Conservation (phyloP, 2,329 filamentous ascomycete genomes). For the Diaporthe destruens region DNA sequence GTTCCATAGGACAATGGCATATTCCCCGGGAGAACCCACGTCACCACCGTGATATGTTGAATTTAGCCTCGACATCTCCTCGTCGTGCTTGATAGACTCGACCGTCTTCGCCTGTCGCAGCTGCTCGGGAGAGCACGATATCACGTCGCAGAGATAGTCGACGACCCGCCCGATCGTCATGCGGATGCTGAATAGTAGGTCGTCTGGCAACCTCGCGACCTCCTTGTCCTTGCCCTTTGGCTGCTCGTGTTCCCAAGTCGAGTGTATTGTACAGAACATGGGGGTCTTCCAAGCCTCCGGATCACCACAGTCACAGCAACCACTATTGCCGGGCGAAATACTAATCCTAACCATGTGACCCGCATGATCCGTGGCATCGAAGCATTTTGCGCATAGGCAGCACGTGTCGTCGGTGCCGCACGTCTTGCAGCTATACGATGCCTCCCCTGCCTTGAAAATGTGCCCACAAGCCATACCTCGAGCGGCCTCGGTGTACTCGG, state of each 20-base stretch:
- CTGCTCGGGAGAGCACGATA: conserved; percentile 97
- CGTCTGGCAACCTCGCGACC: conserved; percentile 74
- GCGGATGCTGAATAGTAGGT: conserved; percentile 81
- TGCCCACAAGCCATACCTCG: conserved; percentile 95
- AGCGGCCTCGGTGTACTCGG: conserved; percentile 93
- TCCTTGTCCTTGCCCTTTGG: conserved; percentile 73
- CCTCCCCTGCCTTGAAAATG: conserved; percentile 95
- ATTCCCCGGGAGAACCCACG: conserved; percentile 77
- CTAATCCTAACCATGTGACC: conserved; percentile 92
- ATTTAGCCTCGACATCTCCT: conserved; percentile 80
- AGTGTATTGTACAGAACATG: conserved; percentile 94
- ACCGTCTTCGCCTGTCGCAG: conserved; percentile 86
- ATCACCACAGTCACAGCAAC: conserved; percentile 98
- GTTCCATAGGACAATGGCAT: conserved; percentile 92
- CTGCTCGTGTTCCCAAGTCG: conserved; percentile 65
- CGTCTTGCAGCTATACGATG: conserved; percentile 93
- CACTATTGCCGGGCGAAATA: conserved; percentile 90
- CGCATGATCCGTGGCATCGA: conserved; percentile 93
- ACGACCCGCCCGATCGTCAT: conserved; percentile 88
- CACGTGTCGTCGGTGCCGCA: conserved; percentile 96
- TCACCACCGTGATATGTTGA: conserved; percentile 81
- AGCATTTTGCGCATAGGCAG: conserved; percentile 93
- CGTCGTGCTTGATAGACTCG: conserved; percentile 84
- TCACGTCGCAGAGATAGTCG: conserved; percentile 97
- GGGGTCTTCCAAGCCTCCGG: conserved; percentile 92